A percentile compares a stretch with the other conserved stretches of the same genome.
Evolutionary conservation across 768 basidiomycete genomes (phyloP).

Genomic region (Agaricus subrufescens): DNA sequence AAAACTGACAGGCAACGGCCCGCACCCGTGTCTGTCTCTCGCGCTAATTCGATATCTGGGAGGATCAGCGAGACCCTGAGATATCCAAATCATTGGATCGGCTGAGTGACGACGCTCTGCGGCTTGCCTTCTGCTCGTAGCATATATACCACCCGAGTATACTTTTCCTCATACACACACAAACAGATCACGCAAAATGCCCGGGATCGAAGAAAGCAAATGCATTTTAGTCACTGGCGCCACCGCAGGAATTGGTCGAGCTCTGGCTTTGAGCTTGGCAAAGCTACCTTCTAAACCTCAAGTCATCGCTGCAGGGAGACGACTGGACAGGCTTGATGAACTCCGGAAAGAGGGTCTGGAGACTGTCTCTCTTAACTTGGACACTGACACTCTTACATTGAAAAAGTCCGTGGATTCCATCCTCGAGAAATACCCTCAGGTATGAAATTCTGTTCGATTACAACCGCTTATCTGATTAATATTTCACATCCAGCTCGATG

Average conservation of each 20-base stretch:
- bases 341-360: constrained; percentile 36
- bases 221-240: constrained; percentile 54
- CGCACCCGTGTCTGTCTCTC: too few species aligned
- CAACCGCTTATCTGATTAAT: not conserved
- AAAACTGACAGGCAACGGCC: too few species aligned
- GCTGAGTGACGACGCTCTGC: too few species aligned
- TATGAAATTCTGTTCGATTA: constrained; percentile 18
- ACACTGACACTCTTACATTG: constrained; percentile 29
- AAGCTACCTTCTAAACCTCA: constrained; percentile 41
- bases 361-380: constrained; percentile 39
- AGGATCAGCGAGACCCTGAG: too few species aligned
- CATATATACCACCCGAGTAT: not conserved
- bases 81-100: too few species aligned
- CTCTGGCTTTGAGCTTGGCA: constrained; percentile 46
- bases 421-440: constrained; percentile 44
- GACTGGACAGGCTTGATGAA: constrained; percentile 49
- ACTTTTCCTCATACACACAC: not conserved
- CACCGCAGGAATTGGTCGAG: constrained; percentile 54
- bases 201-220: constrained; percentile 40
- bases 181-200: constrained; percentile 13
- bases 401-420: constrained; percentile 37
- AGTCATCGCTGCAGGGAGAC: constrained; percentile 48
- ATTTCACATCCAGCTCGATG: constrained; percentile 39
- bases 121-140: not conserved
- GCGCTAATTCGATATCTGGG: too few species aligned